Evolutionary conservation across 75 land plant genomes (phyloP).

Genomic region (Gnetum montanum): DNA sequence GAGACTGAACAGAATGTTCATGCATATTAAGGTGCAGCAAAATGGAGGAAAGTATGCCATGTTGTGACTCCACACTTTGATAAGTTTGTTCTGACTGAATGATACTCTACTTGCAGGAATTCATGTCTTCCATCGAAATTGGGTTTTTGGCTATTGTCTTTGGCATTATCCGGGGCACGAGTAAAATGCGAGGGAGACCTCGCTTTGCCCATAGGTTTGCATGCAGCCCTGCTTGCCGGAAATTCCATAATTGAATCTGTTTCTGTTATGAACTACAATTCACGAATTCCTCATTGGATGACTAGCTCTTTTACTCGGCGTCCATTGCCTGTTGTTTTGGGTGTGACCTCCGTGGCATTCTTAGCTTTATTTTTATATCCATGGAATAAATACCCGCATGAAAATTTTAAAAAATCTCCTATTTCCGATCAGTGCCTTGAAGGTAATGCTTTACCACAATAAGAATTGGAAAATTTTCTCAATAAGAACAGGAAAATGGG

Average conservation of each 20-base stretch:
- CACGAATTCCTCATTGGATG: constrained; percentile 49
- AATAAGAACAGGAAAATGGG: no score
- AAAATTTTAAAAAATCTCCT: constrained; percentile 3
- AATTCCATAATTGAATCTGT: constrained; percentile 45
- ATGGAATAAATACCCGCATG: constrained; percentile 7
- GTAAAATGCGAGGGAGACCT: constrained; percentile 48
- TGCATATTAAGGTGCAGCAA: no score
- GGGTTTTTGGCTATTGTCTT: constrained; percentile 68
- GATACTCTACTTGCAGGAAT: no score
- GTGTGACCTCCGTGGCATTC: constrained; percentile 32
- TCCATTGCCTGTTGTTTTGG: constrained; percentile 79
- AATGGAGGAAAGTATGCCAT: no score
- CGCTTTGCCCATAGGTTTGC: constrained; percentile 63
- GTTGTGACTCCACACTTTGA: no score
- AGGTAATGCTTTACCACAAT: no score
- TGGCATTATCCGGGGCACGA: constrained; percentile 55
- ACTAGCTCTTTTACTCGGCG: constrained; percentile 52
- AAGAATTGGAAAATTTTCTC: no score
- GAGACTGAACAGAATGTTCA: no score
- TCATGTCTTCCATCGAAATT: constrained; percentile 60
- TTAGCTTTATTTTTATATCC: constrained; percentile 62
- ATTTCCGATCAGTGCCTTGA: no score
- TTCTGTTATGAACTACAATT: constrained; percentile 40
- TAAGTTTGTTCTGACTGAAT: no score
- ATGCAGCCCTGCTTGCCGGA: constrained; percentile 58